These are phyloP conservation scores for Ophiostoma piceae DNA, from an alignment of 2,329 filamentous ascomycete species.

Conservation along the genomic window DNA sequence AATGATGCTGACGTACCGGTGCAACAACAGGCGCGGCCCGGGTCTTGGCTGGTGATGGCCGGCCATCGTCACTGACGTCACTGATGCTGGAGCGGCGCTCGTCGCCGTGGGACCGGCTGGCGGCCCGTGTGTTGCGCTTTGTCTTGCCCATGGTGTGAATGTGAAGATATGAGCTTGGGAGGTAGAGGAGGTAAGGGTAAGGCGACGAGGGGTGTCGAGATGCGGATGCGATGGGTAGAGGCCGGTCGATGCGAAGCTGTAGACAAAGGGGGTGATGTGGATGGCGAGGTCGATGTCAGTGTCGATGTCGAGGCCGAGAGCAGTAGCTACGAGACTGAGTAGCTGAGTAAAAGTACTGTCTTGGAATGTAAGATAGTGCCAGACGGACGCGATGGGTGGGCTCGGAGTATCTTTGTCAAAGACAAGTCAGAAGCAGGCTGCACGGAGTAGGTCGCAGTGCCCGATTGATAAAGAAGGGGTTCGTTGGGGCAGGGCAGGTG, in stretches of 20 bases:
- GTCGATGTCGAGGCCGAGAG: not conserved
- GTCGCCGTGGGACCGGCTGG: constrained; percentile 47
- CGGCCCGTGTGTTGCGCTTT: constrained; percentile 52
- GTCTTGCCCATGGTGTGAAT: constrained; percentile 32
- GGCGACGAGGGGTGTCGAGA: not conserved
- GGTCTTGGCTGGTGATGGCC: constrained; percentile 28
- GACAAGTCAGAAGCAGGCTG: not conserved
- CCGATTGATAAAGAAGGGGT: constrained; percentile 17
- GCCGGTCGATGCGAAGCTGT: not conserved
- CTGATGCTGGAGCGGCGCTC: constrained; percentile 66
- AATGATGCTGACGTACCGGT: constrained; percentile 7
- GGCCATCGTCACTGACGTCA: constrained; percentile 40
- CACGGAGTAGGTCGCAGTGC: not conserved
- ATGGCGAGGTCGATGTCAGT: not conserved
- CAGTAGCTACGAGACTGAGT: not conserved
- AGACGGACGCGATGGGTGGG: not conserved
- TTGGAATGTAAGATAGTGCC: not conserved
- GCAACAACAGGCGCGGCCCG: constrained; percentile 31
- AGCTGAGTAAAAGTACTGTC: no score
- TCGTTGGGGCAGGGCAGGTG: constrained; percentile 11
- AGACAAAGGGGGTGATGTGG: not conserved
- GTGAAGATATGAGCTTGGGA: not conserved
- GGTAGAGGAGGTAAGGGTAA: not conserved
- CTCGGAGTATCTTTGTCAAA: not conserved
- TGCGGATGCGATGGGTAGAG: not conserved